These are phyloP conservation scores for Coriaria nepalensis DNA, from an alignment of 306 rosid species.

Conservation along the genomic window DNA sequence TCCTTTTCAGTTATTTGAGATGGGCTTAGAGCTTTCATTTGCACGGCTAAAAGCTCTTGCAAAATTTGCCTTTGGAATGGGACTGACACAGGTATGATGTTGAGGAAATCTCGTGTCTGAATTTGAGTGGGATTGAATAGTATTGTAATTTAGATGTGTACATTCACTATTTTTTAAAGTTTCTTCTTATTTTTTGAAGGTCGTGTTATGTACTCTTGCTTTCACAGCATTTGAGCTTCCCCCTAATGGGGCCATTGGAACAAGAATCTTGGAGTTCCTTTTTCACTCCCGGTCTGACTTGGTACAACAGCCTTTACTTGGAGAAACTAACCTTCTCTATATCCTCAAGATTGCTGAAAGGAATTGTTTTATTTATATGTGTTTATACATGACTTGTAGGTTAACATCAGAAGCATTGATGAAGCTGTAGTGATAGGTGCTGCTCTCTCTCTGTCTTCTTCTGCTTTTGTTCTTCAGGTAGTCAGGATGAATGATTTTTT, in stretches of 20 bases:
- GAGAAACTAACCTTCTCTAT: slow-evolving; percentile 4
- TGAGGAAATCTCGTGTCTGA: slow-evolving; percentile 4
- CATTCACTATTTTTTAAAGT: slow-evolving; percentile 4
- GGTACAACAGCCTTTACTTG: slow-evolving; percentile 33
- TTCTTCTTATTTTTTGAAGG: slow-evolving; percentile 46
- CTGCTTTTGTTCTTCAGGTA: slow-evolving; percentile 99
- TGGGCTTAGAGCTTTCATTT: slow-evolving; percentile 98
- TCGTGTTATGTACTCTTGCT: slow-evolving; percentile 75
- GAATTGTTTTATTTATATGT: neutral
- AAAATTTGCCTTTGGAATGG: slow-evolving; percentile 91
- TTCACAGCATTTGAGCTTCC: slow-evolving; percentile 99
- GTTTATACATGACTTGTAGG: slow-evolving; percentile 33
- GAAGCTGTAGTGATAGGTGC: slow-evolving; percentile 99
- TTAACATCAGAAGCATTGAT: slow-evolving; percentile 91
- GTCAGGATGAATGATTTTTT: slow-evolving; percentile 6
- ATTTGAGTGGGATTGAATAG: neutral
- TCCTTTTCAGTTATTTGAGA: slow-evolving; percentile 80
- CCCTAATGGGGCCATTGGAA: slow-evolving; percentile 92
- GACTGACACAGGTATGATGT: slow-evolving; percentile 78
- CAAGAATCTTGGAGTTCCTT: slow-evolving; percentile 70
- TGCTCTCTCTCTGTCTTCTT: slow-evolving; percentile 92
- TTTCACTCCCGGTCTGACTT: slow-evolving; percentile 94
- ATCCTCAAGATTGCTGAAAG: slow-evolving; percentile 6
- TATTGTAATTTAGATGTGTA: neutral
- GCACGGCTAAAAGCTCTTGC: slow-evolving; percentile 99